phyloP scores from a whole-genome alignment of 805 yeast genomes.

The Yamadazyma sp. region DNA sequence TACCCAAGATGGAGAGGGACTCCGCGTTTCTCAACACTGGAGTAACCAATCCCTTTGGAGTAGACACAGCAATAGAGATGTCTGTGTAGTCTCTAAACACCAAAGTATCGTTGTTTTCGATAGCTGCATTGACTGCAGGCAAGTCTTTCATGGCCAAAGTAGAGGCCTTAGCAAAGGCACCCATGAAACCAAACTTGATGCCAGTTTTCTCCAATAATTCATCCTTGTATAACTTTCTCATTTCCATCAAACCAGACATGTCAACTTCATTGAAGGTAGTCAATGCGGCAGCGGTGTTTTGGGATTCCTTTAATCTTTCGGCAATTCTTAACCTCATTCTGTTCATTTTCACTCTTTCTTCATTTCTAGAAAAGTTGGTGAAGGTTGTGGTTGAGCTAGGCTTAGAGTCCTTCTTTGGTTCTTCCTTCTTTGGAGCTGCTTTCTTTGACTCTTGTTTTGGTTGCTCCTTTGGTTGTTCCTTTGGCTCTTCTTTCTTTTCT shows the following conservation, averaged over 20 bases:
- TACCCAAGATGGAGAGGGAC: slow-evolving; percentile 80
- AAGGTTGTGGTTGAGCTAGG: slow-evolving; percentile 19
- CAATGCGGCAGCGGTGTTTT: slow-evolving; percentile 96
- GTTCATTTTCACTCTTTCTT: slow-evolving; percentile 95
- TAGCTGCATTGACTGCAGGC: slow-evolving; percentile 94
- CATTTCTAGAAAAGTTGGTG: slow-evolving; percentile 70
- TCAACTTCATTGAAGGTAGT: slow-evolving; percentile 98
- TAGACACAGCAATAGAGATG: slow-evolving; percentile 95
- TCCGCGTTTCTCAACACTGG: slow-evolving; percentile 98
- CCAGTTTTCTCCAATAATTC: slow-evolving; percentile 93
- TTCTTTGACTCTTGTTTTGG: slow-evolving; percentile 26
- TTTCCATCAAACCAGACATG: slow-evolving; percentile 86
- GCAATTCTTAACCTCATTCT: slow-evolving; percentile 99
- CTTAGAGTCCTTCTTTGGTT: slow-evolving; percentile 19
- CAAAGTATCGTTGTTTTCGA: slow-evolving; percentile 87
- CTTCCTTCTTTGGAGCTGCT: slow-evolving; percentile 26
- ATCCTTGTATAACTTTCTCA: slow-evolving; percentile 96
- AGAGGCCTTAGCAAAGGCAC: slow-evolving; percentile 92
- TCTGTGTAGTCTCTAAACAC: slow-evolving; percentile 96
- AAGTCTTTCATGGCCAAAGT: slow-evolving; percentile 90
- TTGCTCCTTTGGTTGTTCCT: slow-evolving; percentile 20
- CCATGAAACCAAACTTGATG: slow-evolving; percentile 97
- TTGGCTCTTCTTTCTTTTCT: slow-evolving; percentile 16
- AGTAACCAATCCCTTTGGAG: slow-evolving; percentile 98
- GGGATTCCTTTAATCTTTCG: slow-evolving; percentile 98